These are phyloP conservation scores for Phaeolepiota aurea DNA, from an alignment of 768 basidiomycete species.

Conservation along the genomic window DNA sequence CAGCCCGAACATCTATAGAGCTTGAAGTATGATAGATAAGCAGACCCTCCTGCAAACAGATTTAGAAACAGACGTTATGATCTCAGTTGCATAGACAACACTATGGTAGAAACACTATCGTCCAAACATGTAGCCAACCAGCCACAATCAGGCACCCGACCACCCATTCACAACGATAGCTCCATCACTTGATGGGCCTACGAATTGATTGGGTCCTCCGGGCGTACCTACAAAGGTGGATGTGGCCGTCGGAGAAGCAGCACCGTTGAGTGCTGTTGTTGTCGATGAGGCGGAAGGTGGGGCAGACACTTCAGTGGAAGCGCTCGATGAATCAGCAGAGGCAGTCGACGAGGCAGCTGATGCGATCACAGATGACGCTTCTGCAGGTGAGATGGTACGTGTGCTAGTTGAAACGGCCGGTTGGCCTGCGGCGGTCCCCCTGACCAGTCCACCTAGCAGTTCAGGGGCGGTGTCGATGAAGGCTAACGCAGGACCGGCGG, in stretches of 20 bases:
- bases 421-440: constrained; percentile 11
- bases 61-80: no score
- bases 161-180: constrained; percentile 39
- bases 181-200: constrained; percentile 33
- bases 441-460: constrained; percentile 38
- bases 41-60: no score
- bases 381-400: constrained; percentile 19
- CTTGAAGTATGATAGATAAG: no score
- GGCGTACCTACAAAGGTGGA: constrained; percentile 11
- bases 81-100: no score
- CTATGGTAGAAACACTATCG: no score
- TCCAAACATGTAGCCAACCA: not conserved
- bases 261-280: constrained; percentile 10
- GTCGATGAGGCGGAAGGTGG: constrained; percentile 13
- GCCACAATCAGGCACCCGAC: constrained; percentile 8
- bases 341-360: constrained; percentile 9
- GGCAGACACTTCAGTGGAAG: constrained; percentile 10
- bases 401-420: constrained; percentile 18
- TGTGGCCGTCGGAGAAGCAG: constrained; percentile 13
- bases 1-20: no score
- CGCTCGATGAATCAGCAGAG: constrained; percentile 10
- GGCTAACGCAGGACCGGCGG: constrained; percentile 65
- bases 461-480: constrained; percentile 59
- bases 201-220: constrained; percentile 29
- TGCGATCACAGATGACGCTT: constrained; percentile 28